Conservation (phyloP, 2,329 filamentous ascomycete genomes). For the Parascedosporium putredinis region DNA sequence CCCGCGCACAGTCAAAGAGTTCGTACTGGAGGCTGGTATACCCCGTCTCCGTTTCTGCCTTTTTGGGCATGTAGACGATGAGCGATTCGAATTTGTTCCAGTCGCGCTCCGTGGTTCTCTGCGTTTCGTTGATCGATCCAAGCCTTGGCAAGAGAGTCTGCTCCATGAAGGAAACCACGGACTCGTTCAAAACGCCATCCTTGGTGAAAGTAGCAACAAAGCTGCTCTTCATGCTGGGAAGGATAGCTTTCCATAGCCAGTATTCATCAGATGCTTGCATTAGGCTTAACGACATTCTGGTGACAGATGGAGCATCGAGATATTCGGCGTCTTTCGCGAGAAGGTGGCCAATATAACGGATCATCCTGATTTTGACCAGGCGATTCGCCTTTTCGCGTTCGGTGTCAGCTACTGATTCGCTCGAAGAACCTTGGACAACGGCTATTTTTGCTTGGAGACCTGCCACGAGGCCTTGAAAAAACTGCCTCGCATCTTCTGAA, state of each 20-base stretch:
- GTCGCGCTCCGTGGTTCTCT: neutral
- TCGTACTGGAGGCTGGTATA: too few species aligned
- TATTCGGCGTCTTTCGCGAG: neutral
- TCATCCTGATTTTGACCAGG: neutral
- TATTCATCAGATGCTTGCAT: neutral
- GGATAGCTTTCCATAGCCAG: neutral
- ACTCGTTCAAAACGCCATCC: neutral
- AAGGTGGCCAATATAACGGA: neutral
- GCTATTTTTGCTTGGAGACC: neutral
- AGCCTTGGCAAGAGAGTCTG: neutral
- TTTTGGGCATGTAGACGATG: neutral
- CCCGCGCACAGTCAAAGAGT: too few species aligned
- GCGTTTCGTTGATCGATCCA: neutral
- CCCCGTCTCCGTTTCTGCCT: neutral
- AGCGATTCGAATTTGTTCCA: neutral
- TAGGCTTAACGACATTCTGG: neutral
- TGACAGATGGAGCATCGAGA: neutral
- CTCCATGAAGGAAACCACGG: neutral
- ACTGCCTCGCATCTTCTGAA: neutral
- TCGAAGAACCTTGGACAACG: too few species aligned
- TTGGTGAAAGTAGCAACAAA: neutral
- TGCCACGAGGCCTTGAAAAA: neutral
- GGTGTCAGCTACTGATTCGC: neutral
- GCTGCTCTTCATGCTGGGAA: neutral
- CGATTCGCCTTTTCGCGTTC: neutral